These are phyloP conservation scores for Thelonectria discophora DNA, from an alignment of 2,329 filamentous ascomycete genomes.

Conservation along the genomic window DNA sequence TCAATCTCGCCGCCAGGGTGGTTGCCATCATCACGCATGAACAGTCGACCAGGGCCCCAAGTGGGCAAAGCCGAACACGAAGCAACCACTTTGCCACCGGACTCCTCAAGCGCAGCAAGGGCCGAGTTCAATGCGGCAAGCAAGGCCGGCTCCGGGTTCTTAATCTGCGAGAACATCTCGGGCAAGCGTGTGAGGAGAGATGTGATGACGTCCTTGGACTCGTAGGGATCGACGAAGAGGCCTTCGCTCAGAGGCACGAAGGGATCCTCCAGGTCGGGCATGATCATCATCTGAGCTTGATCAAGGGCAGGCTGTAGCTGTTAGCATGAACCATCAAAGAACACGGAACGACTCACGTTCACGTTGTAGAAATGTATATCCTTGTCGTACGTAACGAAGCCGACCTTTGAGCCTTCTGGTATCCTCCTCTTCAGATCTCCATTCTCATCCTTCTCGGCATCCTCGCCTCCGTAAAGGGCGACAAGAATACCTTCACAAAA, in stretches of 20 bases:
- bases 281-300: conserved; percentile 96
- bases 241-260: conserved; percentile 93
- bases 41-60: conserved; percentile 86
- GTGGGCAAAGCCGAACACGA: conserved; percentile 89
- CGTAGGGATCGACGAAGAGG: conserved; percentile 92
- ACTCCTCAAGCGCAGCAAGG: conserved; percentile 82
- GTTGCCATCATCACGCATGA: conserved; percentile 88
- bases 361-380: conserved; percentile 99
- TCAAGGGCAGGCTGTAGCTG: conserved; percentile 72
- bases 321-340: conserved; percentile 25
- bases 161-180: conserved; percentile 84
- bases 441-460: conserved; percentile 58
- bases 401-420: conserved; percentile 84
- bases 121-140: conserved; percentile 86
- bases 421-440: conserved; percentile 66
- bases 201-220: conserved; percentile 86
- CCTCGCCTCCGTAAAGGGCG: conserved; percentile 80
- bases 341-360: conserved; percentile 64
- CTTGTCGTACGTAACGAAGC: conserved; percentile 95
- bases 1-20: conserved; percentile 87
- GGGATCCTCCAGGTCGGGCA: conserved; percentile 96
- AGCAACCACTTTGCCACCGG: conserved; percentile 92
- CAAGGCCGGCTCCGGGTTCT: conserved; percentile 90
- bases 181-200: conserved; percentile 87
- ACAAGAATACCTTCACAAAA: conserved; percentile 89